phyloP scores from a whole-genome alignment of 768 basidiomycete genomes.

The Leccinum boreale region DNA sequence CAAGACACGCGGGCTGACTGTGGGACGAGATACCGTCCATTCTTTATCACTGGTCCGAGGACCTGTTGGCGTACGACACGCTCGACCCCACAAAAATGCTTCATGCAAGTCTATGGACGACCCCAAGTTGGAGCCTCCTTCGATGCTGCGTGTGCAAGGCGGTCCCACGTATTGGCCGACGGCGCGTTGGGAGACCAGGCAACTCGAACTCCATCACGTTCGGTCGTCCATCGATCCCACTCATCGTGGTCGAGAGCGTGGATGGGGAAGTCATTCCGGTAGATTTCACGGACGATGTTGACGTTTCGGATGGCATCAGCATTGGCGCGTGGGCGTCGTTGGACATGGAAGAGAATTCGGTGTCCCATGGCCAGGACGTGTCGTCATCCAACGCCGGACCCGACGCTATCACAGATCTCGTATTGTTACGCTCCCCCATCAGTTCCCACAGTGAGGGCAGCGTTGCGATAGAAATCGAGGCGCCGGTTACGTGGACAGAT shows the following conservation, averaged over 20 bases:
- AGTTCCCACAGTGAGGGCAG: background rate
- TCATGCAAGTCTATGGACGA: conserved; percentile 3
- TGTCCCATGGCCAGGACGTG: background rate
- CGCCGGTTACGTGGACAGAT: background rate
- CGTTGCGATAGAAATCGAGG: background rate
- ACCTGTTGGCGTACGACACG: conserved; percentile 12
- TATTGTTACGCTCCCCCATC: background rate
- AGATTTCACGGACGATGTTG: background rate
- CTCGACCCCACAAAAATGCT: background rate
- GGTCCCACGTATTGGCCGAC: background rate
- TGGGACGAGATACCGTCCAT: conserved; percentile 18
- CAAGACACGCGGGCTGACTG: background rate
- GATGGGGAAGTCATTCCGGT: conserved; percentile 15
- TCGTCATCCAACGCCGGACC: background rate
- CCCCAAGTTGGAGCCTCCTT: conserved; percentile 5
- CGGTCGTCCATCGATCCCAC: conserved; percentile 3
- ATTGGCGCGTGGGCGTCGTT: background rate
- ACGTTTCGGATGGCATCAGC: background rate
- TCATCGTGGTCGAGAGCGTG: conserved; percentile 12
- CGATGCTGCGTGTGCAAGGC: background rate
- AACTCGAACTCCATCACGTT: background rate
- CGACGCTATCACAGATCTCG: background rate
- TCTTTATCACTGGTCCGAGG: conserved; percentile 20
- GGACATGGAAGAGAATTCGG: background rate
- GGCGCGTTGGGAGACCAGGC: background rate